Evolutionary conservation across 2,329 filamentous ascomycete genomes (phyloP).

Genomic region (Ophiocordyceps camponoti-leonardi): DNA sequence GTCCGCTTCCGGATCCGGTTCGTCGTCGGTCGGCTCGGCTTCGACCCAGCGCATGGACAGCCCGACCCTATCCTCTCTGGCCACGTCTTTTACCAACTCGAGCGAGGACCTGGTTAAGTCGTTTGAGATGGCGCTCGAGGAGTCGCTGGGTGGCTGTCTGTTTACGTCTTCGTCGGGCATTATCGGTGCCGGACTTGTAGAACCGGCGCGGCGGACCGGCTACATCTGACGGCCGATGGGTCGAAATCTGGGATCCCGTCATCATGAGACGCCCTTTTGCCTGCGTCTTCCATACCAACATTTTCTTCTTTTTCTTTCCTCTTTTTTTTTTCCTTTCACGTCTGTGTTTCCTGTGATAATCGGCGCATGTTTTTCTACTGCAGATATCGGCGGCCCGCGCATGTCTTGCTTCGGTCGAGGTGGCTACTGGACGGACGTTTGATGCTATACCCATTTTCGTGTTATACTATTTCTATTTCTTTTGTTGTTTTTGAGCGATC

Average conservation of each 20-base stretch:
- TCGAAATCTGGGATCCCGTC: too few relatives aligned
- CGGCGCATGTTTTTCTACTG: too few relatives aligned
- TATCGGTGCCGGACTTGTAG: not conserved
- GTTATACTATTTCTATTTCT: not conserved
- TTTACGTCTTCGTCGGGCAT: not conserved
- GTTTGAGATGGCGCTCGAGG: slow-evolving; percentile 12
- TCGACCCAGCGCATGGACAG: slow-evolving; percentile 4
- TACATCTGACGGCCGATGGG: not conserved
- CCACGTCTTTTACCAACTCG: slow-evolving; percentile 15
- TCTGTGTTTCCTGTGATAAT: too few relatives aligned
- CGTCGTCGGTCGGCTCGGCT: not conserved
- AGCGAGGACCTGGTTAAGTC: slow-evolving; percentile 13
- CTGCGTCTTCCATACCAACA: too few relatives aligned
- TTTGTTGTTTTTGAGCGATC: not conserved
- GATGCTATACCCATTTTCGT: not conserved
- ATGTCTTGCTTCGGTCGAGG: too few relatives aligned
- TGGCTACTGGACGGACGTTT: not conserved
- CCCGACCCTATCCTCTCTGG: slow-evolving; percentile 17
- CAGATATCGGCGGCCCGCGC: too few relatives aligned
- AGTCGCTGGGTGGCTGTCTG: slow-evolving; percentile 1
- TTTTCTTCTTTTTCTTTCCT: too few relatives aligned
- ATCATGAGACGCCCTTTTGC: too few relatives aligned
- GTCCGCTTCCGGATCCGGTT: slow-evolving; percentile 7
- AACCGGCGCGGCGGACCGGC: not conserved
- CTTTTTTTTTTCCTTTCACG: too few relatives aligned